Evolutionary conservation across 2,329 filamentous ascomycete genomes (phyloP), one percentile per base, ranked within the genome.

Genomic region (Aspergillus piperis): DNA sequence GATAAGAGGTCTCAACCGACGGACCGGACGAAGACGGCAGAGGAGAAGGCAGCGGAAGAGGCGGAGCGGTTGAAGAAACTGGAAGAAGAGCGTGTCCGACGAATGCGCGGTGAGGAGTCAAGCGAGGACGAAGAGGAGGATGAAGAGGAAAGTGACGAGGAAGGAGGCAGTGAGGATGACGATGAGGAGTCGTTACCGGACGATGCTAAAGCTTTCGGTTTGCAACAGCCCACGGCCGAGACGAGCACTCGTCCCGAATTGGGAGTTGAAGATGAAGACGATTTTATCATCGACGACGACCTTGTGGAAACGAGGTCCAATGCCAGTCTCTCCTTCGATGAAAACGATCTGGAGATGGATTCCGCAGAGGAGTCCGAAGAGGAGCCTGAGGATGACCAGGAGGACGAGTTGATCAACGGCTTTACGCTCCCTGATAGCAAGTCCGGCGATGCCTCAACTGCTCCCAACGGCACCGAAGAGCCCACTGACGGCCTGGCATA

Each of bases 261-360:
- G 17, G 90, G 88, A 5, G 88, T 96, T 36, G 92, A 96, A 65
- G 94, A 97, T 67, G 94, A 98, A 72, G 94, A 98, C 68, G 92
- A 97, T 68, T 98, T 98, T 69, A 74, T 94, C 25, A 88, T 97
- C 63, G 94, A 98, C 61, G 91, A 95, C 63, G 90, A 96, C 70
- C 83, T 98, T 15, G 84, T 97, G 36, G 92, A 92, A 11, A 93
- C 88, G 66, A 90, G 88, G 39, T 94, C 91, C n/a, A 75, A 80
- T 51, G 74, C 71, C 32, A 79, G 78, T 30, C 68, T 77, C 6
- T 76, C 74, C n/a, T 67, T 79, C 59, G 73, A 72, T 47, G 76
- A 76, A 27, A 78, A 71, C 48, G 76, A 77, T 25, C 87, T 89
- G 41, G 70, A 87, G n/a, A 86, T 89, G 27, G 78, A 82, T 4